phyloP scores from a whole-genome alignment of 225 moss, liverwort and hornwort genomes.

The Marchantia paleacea region DNA sequence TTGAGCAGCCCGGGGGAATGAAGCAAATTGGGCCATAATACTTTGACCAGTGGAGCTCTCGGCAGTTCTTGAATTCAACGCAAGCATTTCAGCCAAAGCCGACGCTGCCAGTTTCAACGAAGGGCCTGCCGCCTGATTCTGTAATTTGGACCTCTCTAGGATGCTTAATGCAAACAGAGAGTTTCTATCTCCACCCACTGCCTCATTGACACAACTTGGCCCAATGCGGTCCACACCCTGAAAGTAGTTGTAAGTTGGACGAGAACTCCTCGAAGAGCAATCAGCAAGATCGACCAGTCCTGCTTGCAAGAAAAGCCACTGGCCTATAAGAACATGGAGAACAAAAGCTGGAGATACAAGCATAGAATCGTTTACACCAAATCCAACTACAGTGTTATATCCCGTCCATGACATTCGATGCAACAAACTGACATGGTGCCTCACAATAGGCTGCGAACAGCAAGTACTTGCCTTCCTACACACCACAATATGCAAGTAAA shows the following conservation, averaged over 20 bases:
- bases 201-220: not conserved
- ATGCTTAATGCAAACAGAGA: slow-evolving; percentile 14
- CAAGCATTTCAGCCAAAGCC: slow-evolving; percentile 41
- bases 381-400: too few species aligned
- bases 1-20: slow-evolving; percentile 8
- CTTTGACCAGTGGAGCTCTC: slow-evolving; percentile 17
- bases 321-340: not conserved
- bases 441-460: too few species aligned
- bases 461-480: too few species aligned
- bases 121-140: slow-evolving; percentile 24
- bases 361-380: too few species aligned
- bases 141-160: slow-evolving; percentile 16
- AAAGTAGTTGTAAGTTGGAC: slow-evolving; percentile 26
- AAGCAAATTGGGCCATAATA: slow-evolving; percentile 21
- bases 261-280: not conserved
- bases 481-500: too few species aligned
- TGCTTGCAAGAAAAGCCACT: not conserved
- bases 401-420: too few species aligned
- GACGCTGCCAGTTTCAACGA: slow-evolving; percentile 45
- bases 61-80: slow-evolving; percentile 11
- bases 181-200: slow-evolving; percentile 14
- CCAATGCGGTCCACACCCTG: slow-evolving; percentile 18
- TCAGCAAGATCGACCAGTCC: slow-evolving; percentile 12
- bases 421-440: too few species aligned
- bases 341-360: too few species aligned